Evolutionary conservation across 352 stramenopile genomes (phyloP).

Genomic region (Pythium sp.): DNA sequence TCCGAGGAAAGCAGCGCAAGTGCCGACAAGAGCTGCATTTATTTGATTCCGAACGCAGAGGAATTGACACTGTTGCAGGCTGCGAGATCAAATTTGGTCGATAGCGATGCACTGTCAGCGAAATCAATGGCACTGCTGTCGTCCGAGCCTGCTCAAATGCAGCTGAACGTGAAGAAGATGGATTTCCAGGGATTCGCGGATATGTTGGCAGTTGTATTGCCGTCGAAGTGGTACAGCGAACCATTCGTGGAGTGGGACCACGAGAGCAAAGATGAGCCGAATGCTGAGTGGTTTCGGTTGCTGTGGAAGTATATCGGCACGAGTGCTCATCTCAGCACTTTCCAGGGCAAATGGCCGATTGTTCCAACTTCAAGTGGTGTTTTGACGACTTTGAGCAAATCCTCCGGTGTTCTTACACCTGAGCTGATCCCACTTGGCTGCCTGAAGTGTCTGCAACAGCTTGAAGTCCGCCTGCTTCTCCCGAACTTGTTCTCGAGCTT

Average conservation of each 20-base stretch:
- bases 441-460: conserved; percentile 37
- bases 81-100: conserved; percentile 35
- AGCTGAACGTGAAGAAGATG: conserved; percentile 54
- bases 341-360: conserved; percentile 71
- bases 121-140: conserved; percentile 30
- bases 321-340: conserved; percentile 34
- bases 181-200: conserved; percentile 50
- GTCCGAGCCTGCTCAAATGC: conserved; percentile 23
- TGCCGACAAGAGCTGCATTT: conserved; percentile 14
- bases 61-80: conserved; percentile 42
- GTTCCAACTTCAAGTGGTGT: conserved; percentile 48
- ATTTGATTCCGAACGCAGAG: conserved; percentile 45
- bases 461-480: conserved; percentile 53
- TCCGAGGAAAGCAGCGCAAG: not conserved
- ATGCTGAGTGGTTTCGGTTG: conserved; percentile 56
- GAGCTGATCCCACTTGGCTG: conserved; percentile 51
- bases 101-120: conserved; percentile 33
- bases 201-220: conserved; percentile 49
- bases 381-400: conserved; percentile 37
- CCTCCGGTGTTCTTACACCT: conserved; percentile 44
- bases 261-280: conserved; percentile 27
- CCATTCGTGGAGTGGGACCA: conserved; percentile 24
- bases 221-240: conserved; percentile 44
- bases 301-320: conserved; percentile 61
- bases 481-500: conserved; percentile 52